Evolutionary conservation across 805 yeast species (phyloP).

Genomic region (Phaffomyces antillensis): DNA sequence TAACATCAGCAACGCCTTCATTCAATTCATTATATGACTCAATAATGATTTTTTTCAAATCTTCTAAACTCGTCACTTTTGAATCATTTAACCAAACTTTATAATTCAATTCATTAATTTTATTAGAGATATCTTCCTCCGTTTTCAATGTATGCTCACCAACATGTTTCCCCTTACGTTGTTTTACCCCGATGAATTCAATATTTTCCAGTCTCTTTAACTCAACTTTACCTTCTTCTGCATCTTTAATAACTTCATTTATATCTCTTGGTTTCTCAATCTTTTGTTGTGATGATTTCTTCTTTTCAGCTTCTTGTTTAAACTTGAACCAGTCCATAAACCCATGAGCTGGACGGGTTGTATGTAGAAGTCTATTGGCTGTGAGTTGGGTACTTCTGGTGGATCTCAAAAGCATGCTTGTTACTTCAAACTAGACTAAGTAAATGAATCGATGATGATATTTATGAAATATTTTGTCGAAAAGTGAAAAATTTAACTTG

Average conservation of each 20-base stretch:
- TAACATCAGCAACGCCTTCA: neutral
- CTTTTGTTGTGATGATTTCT: constrained; percentile 10
- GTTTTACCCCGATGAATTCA: constrained; percentile 21
- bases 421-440: neutral
- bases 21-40: constrained; percentile 12
- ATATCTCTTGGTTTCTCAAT: constrained; percentile 16
- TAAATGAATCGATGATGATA: neutral
- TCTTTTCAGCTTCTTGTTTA: constrained; percentile 23
- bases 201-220: constrained; percentile 16
- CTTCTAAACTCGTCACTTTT: constrained; percentile 21
- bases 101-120: constrained; percentile 4
- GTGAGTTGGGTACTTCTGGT: neutral
- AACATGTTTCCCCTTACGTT: constrained; percentile 7
- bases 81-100: constrained; percentile 25
- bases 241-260: constrained; percentile 28
- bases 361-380: constrained; percentile 19
- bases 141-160: constrained; percentile 7
- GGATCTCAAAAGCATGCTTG: constrained; percentile 3
- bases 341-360: constrained; percentile 20
- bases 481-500: neutral
- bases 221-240: constrained; percentile 26
- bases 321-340: constrained; percentile 35
- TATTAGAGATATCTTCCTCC: constrained; percentile 1
- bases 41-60: constrained; percentile 21
- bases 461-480: neutral